Conservation (phyloP, 306 rosid species). For the Heteromeles arbutifolia region DNA sequence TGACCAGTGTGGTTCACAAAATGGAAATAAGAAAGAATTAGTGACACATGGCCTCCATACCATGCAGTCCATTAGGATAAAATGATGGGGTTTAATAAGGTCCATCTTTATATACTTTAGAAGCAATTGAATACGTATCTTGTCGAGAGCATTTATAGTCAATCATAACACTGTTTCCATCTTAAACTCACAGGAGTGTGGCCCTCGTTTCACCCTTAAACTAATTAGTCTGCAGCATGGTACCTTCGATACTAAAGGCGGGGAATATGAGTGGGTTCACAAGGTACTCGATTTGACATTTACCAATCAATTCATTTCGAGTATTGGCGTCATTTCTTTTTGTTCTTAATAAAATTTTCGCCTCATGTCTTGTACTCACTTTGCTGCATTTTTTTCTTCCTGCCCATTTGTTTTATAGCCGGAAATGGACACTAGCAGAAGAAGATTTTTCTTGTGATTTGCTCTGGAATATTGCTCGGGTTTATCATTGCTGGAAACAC, state of each 20-base stretch:
- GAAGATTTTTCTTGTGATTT: conserved; percentile 84
- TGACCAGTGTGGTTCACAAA: neutral
- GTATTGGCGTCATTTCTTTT: conserved; percentile 2
- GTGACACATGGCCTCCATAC: neutral
- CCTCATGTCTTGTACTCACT: neutral
- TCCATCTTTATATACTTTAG: neutral
- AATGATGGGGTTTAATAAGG: neutral
- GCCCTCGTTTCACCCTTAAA: conserved; percentile 87
- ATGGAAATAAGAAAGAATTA: neutral
- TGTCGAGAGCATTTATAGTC: neutral
- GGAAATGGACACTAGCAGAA: conserved; percentile 96
- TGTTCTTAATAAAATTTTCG: neutral
- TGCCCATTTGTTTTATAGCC: conserved; percentile 45
- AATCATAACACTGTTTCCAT: neutral
- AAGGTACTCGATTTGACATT: conserved; percentile 44
- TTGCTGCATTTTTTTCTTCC: neutral
- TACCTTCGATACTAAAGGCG: conserved; percentile 77
- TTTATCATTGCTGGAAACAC: conserved; percentile 3
- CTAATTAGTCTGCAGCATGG: conserved; percentile 75
- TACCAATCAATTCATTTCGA: neutral
- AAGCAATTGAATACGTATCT: neutral
- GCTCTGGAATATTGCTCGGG: conserved; percentile 16
- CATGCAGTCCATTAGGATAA: neutral
- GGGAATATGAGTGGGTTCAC: conserved; percentile 95
- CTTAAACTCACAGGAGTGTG: conserved; percentile 62